Evolutionary conservation across 768 basidiomycete species (phyloP).

Genomic region (Lentinula guzmanii): DNA sequence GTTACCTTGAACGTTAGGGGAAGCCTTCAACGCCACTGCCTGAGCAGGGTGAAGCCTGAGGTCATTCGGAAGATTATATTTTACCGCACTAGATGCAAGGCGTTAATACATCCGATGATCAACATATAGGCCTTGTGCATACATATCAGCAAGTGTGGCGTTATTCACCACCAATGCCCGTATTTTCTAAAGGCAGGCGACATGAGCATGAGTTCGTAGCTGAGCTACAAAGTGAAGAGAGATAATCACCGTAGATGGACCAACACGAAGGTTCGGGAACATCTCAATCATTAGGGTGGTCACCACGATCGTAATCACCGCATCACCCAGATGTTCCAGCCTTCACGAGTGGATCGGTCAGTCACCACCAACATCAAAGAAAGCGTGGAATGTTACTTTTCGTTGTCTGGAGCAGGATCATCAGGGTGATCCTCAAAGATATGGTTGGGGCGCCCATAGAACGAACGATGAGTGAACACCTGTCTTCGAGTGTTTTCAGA

Average conservation of each 20-base stretch:
- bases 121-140: background rate
- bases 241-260: conserved; percentile 63
- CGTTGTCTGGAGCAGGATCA: conserved; percentile 78
- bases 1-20: conserved; percentile 67
- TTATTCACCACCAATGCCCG: conserved; percentile 73
- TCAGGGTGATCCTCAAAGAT: conserved; percentile 69
- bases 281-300: conserved; percentile 57
- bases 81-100: conserved; percentile 41
- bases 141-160: conserved; percentile 67
- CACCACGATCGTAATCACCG: conserved; percentile 62
- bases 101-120: background rate
- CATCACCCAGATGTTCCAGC: conserved; percentile 73
- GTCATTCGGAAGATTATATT: conserved; percentile 56
- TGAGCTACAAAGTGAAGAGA: conserved; percentile 6
- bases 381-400: conserved; percentile 44
- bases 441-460: conserved; percentile 61
- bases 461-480: conserved; percentile 75
- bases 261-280: conserved; percentile 68
- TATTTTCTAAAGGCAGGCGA: conserved; percentile 55
- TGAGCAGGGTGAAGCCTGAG: conserved; percentile 69
- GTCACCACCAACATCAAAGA: background rate
- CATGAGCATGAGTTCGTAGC: conserved; percentile 4
- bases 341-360: conserved; percentile 25
- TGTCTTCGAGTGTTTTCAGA: conserved; percentile 38
- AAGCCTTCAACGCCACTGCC: conserved; percentile 62